Evolutionary conservation across 805 yeast genomes (phyloP).

Genomic region (Candida xiaguanensis): DNA sequence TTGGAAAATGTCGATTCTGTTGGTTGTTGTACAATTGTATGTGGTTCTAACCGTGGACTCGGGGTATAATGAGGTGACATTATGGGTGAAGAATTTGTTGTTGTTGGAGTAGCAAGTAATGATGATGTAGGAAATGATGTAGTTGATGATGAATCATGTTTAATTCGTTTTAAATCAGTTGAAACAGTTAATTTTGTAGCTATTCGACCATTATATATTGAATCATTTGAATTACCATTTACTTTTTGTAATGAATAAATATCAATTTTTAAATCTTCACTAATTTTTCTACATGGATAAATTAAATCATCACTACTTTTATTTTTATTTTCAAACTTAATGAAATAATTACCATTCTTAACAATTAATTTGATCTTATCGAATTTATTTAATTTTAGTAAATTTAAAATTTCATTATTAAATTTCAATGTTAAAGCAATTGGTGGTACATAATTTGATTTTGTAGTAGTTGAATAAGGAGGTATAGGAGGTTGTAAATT

Average conservation of each 20-base stretch:
- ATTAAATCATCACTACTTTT: not conserved
- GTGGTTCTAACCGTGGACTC: not conserved
- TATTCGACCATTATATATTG: slow-evolving; percentile 29
- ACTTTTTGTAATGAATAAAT: slow-evolving; percentile 21
- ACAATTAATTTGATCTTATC: slow-evolving; percentile 31
- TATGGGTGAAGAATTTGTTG: slow-evolving; percentile 4
- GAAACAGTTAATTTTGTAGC: slow-evolving; percentile 26
- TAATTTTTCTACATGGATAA: slow-evolving; percentile 28
- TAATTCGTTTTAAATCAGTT: slow-evolving; percentile 27
- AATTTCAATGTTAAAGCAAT: slow-evolving; percentile 26
- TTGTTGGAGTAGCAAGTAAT: slow-evolving; percentile 13
- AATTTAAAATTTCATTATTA: slow-evolving; percentile 23
- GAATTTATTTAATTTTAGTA: slow-evolving; percentile 17
- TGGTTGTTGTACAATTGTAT: not conserved
- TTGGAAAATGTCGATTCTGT: slow-evolving; percentile 1
- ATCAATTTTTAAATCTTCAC: slow-evolving; percentile 35
- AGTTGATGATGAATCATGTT: slow-evolving; percentile 11
- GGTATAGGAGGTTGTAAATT: slow-evolving; percentile 11
- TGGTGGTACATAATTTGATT: slow-evolving; percentile 12
- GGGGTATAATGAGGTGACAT: not conserved
- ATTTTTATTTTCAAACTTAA: slow-evolving; percentile 12
- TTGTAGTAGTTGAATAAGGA: not conserved
- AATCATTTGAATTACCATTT: slow-evolving; percentile 3
- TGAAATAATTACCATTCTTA: slow-evolving; percentile 31
- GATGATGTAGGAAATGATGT: slow-evolving; percentile 6